Evolutionary conservation across 2,329 filamentous ascomycete genomes (phyloP).

Genomic region (Colletotrichum echinochloae): DNA sequence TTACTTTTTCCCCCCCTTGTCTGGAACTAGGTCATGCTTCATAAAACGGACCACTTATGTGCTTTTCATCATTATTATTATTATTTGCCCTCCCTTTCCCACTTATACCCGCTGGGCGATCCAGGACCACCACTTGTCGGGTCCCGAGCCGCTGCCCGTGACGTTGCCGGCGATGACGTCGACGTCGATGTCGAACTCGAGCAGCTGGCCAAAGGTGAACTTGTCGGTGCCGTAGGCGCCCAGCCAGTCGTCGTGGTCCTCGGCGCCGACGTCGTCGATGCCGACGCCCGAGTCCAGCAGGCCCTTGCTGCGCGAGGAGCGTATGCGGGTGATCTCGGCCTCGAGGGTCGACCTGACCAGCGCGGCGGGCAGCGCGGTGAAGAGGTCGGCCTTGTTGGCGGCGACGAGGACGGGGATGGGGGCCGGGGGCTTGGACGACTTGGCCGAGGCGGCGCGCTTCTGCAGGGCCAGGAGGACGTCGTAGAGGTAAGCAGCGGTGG

Average conservation of each 20-base stretch:
- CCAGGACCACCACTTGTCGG: conserved; percentile 92
- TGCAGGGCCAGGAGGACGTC: conserved; percentile 88
- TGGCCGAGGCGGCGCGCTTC: conserved; percentile 71
- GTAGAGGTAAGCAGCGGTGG: conserved; percentile 87
- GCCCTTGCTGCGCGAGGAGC: conserved; percentile 81
- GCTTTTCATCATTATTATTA: conserved; percentile 15
- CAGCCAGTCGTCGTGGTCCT: conserved; percentile 86
- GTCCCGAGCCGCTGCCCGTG: conserved; percentile 72
- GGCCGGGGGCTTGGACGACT: conserved; percentile 53
- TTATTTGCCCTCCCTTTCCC: conserved; percentile 16
- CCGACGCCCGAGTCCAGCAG: conserved; percentile 85
- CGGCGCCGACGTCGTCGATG: conserved; percentile 68
- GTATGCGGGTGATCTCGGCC: conserved; percentile 82
- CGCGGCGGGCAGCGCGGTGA: conserved; percentile 86
- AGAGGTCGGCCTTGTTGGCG: conserved; percentile 95
- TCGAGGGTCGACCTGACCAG: conserved; percentile 83
- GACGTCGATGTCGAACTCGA: conserved; percentile 84
- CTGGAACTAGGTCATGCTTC: neutral
- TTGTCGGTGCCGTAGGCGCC: conserved; percentile 82
- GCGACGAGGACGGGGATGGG: conserved; percentile 82
- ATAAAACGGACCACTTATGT: neutral
- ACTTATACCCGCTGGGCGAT: conserved; percentile 72
- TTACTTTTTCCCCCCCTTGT: neutral
- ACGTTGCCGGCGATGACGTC: conserved; percentile 83
- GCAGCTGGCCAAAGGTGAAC: conserved; percentile 85